Evolutionary conservation across 306 rosid genomes (phyloP).

Genomic region (Acmispon strigosus): DNA sequence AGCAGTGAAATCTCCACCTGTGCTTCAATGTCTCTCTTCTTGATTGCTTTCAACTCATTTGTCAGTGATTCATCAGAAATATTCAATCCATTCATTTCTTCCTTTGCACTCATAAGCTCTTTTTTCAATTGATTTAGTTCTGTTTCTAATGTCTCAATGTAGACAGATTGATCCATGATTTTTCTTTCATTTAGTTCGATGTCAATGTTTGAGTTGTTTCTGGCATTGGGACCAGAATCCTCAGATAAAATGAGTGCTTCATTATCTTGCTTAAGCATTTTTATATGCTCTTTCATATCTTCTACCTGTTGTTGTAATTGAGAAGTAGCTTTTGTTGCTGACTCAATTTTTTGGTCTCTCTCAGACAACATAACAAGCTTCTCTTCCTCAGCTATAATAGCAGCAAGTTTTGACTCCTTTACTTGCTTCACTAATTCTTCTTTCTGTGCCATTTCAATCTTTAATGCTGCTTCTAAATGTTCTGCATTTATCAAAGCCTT

Average conservation of each 20-base stretch:
- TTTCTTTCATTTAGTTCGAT: conserved; percentile 32
- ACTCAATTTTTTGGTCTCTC: conserved; percentile 44
- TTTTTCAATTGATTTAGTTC: conserved; percentile 33
- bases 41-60: conserved; percentile 34
- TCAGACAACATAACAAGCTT: conserved; percentile 28
- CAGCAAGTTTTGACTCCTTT: conserved; percentile 41
- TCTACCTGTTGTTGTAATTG: conserved; percentile 33
- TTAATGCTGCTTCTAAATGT: conserved; percentile 28
- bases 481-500: conserved; percentile 29
- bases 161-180: conserved; percentile 25
- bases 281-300: conserved; percentile 26
- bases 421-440: conserved; percentile 37
- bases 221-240: too few species aligned
- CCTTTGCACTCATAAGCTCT: conserved; percentile 32
- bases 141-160: conserved; percentile 35
- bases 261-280: background rate
- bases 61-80: conserved; percentile 30
- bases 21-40: conserved; percentile 30
- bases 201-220: conserved; percentile 22
- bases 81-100: conserved; percentile 33
- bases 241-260: too few species aligned
- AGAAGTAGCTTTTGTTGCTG: conserved; percentile 26
- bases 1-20: conserved; percentile 49
- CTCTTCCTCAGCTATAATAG: conserved; percentile 37
- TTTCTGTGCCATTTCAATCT: conserved; percentile 37